Evolutionary conservation across 1,284 basidiomycete genomes (phyloP), one percentile per base, ranked within the genome.

Genomic region (Cryptococcus jaspeensis): DNA sequence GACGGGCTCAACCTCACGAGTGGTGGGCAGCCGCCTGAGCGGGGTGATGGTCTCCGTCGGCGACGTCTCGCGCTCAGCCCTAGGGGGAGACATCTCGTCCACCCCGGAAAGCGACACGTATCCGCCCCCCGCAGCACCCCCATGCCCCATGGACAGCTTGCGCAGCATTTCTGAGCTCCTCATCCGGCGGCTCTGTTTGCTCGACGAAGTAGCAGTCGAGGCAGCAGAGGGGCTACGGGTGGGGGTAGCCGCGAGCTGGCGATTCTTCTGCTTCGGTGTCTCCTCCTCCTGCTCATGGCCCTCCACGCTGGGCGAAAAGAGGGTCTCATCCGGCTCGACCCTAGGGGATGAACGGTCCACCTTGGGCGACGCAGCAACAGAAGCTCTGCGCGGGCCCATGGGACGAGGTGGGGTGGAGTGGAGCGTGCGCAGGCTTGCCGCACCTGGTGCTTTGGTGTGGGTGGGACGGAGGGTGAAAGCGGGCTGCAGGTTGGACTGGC

Each of bases 381-480:
- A 36, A 35, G 36, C 41, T 11, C 47, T n/a, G 53, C 58, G 22
- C 2, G 58, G 58, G 0, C 58, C 58, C 54, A 60, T 56, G 2
- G 58, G 58, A 23, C 54, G 36, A 36, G 53, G 23, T 23, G 60
- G 58, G 25, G 47, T 50, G 4, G 69, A 61, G 18, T 63, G 52
- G 5, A 69, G 32, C 1, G 65, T 65, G 9, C 63, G 63, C 50
- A 72, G 69, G 22, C 44, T 66, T 59, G 37, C 39, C 43, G 23
- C 52, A 47, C 22, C 43, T 50, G 4, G 28, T 8, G 5, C 13
- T 5, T 66, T 58, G 18, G 56, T 59, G 45, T 71, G 70, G 0
- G 69, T 71, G 1, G 69, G 69, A 28, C 66, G 57, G 18, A 71
- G 61, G 4, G 63, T 39, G 38, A 72, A 66, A 1, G 59, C 48